Base-by-base conservation (phyloP, 2,329 filamentous ascomycete species). In the Coniochaeta ligniaria region DNA sequence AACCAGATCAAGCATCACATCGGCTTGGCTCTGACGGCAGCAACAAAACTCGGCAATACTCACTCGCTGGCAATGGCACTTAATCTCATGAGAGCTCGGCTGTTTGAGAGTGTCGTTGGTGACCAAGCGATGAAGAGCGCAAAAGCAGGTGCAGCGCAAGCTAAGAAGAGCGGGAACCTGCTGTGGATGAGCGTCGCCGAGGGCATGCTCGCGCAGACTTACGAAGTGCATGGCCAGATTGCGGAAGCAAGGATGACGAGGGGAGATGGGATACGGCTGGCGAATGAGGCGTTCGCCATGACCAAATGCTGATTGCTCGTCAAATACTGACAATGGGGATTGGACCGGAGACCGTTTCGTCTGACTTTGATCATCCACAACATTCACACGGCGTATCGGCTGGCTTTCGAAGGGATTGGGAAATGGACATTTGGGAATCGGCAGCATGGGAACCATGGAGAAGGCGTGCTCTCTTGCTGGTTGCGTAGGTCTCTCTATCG, bases 51-150 rank as follows among this genome's bases (percentile, higher is more conserved):
- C 9, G 80, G 81, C 60, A 96, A 96, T 71, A 85, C 85, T 33
- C 90, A 96, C 65, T 88, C 93, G 59, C 82, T 92, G n/a, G 88
- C 88, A 56, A 89, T 97, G 64, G 87, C 89, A 6, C 83, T 97
- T 62, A 92, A 87, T 66, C 87, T 95, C 65, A 96, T 97, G 89
- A 89, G 90, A 59, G 86, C 83, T 69, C 84, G 87, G 58, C 89
- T 96, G 68, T 97, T 93, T 73, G 87, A 88, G 54, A 89, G 89
- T 62, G 88, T 93, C 16, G 85, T 96, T 4, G 92, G 92, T 57
- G 88, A 90, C 61, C 90, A 93, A 72, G 88, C 89, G 0, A 80
- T 91, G 62, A 92, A 92, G 75, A 90, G 88, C 69, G 88, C 89
- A 5, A 82, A 83, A 64, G 89, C 90, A 0, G 88, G 86, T 26